Evolutionary conservation across 768 basidiomycete species (phyloP), one percentile per base, ranked within the genome.

Genomic region (Boletus rubescentipes): DNA sequence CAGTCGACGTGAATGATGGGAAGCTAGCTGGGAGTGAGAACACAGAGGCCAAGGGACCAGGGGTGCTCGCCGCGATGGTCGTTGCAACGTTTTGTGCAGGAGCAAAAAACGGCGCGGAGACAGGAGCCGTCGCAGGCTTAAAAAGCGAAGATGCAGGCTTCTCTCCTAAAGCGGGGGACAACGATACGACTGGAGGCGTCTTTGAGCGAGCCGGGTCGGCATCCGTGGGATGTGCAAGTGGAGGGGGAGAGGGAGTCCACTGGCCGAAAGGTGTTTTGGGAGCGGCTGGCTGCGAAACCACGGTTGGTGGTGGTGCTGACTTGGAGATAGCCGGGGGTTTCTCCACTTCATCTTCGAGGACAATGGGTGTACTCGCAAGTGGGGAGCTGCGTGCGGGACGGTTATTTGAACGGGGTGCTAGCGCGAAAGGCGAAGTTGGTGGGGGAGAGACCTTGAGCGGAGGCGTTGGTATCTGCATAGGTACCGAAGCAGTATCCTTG

Each of bases 321-420:
- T 62, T 63, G 20, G 60, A 52, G 45, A 39, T 53, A 26, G 43
- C 55, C 18, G 47, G 61, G 31, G 41, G 21, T n/a, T 51, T 60
- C 31, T 43, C 56, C 11, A 59, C 49, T 34, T 70, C 68, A 16
- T 69, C 69, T 9, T 80, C 80, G 15, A 79, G 79, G 20, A 75
- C 80, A 51, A 73, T 73, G 48, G 83, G 73, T 6, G 77, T 74
- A 52, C 69, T 82, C 5, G 89, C 85, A 45, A 91, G 73, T 2
- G 90, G 90, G 4, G 90, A 91, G 59, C 90, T 91, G n/a, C 87
- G 82, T 4, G 77, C 69, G 0, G 89, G 89, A 8, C 85, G 80
- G 9, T 57, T 68, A 12, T 47, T 61, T 18, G 87, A 79, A 36
- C 86, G 76, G 18, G 83, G 82, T 16, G 79, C 43, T 26, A 66